Conservation (phyloP, 1,284 basidiomycete species). For the Salmacisia buchloeana region DNA sequence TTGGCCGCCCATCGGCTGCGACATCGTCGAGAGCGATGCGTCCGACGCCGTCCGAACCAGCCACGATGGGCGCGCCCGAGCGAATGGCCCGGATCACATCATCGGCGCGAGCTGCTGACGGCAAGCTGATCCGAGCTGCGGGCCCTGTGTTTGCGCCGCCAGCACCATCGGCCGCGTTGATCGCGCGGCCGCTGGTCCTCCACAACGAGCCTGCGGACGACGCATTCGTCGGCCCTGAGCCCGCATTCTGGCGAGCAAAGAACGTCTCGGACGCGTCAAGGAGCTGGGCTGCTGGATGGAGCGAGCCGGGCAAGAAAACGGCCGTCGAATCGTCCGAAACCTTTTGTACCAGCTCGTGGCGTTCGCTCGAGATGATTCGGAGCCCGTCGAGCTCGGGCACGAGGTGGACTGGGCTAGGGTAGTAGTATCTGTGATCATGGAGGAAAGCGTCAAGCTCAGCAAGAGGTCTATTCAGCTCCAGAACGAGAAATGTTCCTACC, state of each 20-base stretch:
- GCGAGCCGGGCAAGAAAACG: slow-evolving; percentile 81
- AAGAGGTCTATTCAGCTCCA: neutral
- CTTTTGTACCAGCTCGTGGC: slow-evolving; percentile 86
- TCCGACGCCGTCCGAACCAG: neutral
- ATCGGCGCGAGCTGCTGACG: slow-evolving; percentile 83
- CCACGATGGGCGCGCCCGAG: slow-evolving; percentile 48
- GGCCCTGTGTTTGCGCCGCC: neutral
- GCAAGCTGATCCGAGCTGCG: slow-evolving; percentile 56
- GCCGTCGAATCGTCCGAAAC: slow-evolving; percentile 49
- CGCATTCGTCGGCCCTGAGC: slow-evolving; percentile 56
- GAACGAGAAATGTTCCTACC: slow-evolving; percentile 54
- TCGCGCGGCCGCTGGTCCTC: neutral
- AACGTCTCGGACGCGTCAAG: slow-evolving; percentile 7
- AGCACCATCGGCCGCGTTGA: neutral
- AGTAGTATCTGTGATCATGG: slow-evolving; percentile 63
- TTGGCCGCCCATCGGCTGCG: neutral
- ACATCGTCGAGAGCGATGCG: neutral
- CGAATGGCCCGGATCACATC: slow-evolving; percentile 84
- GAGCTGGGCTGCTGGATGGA: slow-evolving; percentile 81
- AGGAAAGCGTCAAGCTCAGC: neutral
- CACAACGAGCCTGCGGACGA: slow-evolving; percentile 50
- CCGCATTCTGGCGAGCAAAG: slow-evolving; percentile 55
- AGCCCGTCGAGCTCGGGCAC: slow-evolving; percentile 83
- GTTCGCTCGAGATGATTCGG: slow-evolving; percentile 70
- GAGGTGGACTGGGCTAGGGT: slow-evolving; percentile 69